Base-by-base conservation (phyloP, 2,329 filamentous ascomycete genomes). In the Trichophyton simii region DNA sequence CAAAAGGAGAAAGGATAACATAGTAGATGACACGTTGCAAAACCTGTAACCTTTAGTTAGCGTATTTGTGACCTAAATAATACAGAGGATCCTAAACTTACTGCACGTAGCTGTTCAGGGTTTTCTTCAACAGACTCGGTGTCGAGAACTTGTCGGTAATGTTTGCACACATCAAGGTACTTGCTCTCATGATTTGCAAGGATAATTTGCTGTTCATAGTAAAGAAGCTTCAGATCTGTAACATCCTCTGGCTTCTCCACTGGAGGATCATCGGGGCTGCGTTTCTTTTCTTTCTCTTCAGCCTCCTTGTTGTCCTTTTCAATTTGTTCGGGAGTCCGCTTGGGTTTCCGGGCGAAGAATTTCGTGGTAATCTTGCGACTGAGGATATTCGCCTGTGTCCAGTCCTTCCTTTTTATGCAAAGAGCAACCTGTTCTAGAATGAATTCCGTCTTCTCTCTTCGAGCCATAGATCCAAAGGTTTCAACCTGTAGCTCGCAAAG, bases 401-500 rank as follows among this genome's bases (percentile, higher is more conserved):
- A 99, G 74, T 99, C 94, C 62, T 86, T 88, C 70, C 86, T 92
- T 77, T 96, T 88, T 73, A 99, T 97, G 78, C 94, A 99, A 59
- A 99, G 83, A 38, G 86, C 83, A 46, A 97, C 92, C 76, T 99
- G 94, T 65, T 95, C 89, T 60, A 99, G 81, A 71, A 99, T 99
- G 73, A 99, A 99, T 71, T 97, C 94, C 3, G 91, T 96, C 86
- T 99, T 99, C 75, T 99, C 94, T 68, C 94, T 84, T 69, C 94
- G 83, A 65, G 90, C 88, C 94, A 99, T 99, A 22, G 92, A 97
- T 7, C 94, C 94, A 74, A 99, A 99, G 0, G 94, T 99, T 81
- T 99, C 94, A 58, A 99, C 94, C 75, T 99, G 94, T 63, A 99
- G 82, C 78, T 99, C 94, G 77, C 94, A 99, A 42, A 99, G 83